Evolutionary conservation across 139 green algal genomes (phyloP).

Genomic region (Asterochloris erici): DNA sequence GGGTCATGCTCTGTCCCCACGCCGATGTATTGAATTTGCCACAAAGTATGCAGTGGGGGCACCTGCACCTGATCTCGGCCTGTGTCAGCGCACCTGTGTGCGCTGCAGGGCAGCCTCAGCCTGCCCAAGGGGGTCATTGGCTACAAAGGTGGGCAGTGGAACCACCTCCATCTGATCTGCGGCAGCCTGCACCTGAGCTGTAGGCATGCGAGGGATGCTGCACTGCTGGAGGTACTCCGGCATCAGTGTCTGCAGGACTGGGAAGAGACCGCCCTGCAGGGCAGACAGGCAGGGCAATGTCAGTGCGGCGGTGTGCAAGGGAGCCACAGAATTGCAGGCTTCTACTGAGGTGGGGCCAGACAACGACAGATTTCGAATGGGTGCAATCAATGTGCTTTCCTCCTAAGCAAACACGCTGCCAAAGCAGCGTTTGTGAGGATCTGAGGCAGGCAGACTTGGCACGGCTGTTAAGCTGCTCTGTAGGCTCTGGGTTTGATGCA

Average conservation of each 20-base stretch:
- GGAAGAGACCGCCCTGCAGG: conserved; percentile 65
- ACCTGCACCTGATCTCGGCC: not conserved
- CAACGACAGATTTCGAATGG: too few species aligned
- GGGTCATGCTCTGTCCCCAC: conserved; percentile 32
- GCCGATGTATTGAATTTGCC: conserved; percentile 2
- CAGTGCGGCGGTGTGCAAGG: too few species aligned
- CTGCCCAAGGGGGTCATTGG: not conserved
- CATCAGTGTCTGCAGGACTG: conserved; percentile 51
- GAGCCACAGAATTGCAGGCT: too few species aligned
- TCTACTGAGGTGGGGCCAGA: too few species aligned
- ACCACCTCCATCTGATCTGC: not conserved
- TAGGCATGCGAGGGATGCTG: conserved; percentile 1
- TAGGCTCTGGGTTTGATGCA: too few species aligned
- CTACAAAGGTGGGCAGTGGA: not conserved
- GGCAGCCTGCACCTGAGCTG: not conserved
- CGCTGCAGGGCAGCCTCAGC: conserved; percentile 1
- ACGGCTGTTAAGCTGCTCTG: too few species aligned
- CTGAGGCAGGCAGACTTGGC: too few species aligned
- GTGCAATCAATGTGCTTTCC: too few species aligned
- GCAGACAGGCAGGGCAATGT: too few species aligned
- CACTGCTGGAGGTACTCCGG: conserved; percentile 4
- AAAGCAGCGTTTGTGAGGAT: too few species aligned
- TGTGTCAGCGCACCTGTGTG: not conserved
- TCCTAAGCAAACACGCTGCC: too few species aligned
- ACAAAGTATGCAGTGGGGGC: not conserved